A percentile compares a stretch with the other conserved stretches of the same genome.
Evolutionary conservation across 2,329 filamentous ascomycete genomes (phyloP).

Genomic region (Pseudogymnoascus sp.): DNA sequence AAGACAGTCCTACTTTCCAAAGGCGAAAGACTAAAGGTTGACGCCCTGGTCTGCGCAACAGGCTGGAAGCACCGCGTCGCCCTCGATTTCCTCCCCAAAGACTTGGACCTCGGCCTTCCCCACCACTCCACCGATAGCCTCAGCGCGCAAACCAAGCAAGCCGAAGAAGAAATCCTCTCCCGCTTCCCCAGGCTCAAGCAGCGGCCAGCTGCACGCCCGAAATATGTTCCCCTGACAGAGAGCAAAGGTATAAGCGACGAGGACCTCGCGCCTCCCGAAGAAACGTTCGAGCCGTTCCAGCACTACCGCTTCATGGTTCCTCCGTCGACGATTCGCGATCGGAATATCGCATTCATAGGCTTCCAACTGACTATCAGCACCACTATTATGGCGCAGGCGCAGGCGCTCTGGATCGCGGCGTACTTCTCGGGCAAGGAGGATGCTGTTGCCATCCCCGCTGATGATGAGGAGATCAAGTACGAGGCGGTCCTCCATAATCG

Average conservation of each 20-base stretch:
- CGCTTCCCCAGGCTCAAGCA: constrained; percentile 45
- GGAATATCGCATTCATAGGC: constrained; percentile 37
- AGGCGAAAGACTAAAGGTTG: constrained; percentile 38
- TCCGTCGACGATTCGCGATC: constrained; percentile 30
- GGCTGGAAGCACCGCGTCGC: constrained; percentile 50
- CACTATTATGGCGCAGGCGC: constrained; percentile 35
- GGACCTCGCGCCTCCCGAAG: neutral
- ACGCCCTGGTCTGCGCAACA: constrained; percentile 48
- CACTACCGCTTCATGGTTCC: constrained; percentile 42
- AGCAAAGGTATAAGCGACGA: constrained; percentile 30
- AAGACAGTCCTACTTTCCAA: constrained; percentile 43
- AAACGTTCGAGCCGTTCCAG: constrained; percentile 27
- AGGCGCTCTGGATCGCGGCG: constrained; percentile 56
- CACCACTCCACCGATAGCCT: constrained; percentile 28
- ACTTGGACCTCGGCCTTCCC: constrained; percentile 42
- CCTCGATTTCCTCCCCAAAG: constrained; percentile 37
- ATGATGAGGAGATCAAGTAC: constrained; percentile 35
- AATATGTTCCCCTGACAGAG: constrained; percentile 36
- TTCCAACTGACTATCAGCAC: constrained; percentile 37
- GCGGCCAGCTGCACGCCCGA: constrained; percentile 42
- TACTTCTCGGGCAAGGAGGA: constrained; percentile 50
- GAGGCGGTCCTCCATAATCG: constrained; percentile 57
- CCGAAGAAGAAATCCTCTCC: constrained; percentile 46
- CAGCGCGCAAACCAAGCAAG: constrained; percentile 31
- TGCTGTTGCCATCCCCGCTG: constrained; percentile 15